Base-by-base conservation (phyloP, 345 rosid genomes). In the Dipteronia sinensis region DNA sequence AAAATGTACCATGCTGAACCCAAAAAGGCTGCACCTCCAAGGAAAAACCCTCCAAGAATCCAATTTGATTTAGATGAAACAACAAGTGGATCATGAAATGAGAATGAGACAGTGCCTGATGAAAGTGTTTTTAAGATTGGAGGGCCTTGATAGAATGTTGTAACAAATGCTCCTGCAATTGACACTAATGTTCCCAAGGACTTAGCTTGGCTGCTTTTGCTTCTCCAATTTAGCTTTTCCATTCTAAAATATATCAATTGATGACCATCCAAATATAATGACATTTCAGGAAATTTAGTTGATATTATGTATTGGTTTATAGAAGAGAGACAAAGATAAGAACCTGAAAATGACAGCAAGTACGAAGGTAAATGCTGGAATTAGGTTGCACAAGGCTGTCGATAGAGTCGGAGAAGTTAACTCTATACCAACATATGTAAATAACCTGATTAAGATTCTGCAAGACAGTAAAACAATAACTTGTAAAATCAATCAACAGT, bases 101-200 rank as follows among this genome's bases (percentile, higher is more conserved):
- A 31, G 34, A 2, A n/a, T n/a, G n/a, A n/a, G n/a, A n/a, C 31
- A 29, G 31, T 40, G 8, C 44, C 44, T n/a, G n/a, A n/a, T n/a
- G n/a, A n/a, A n/a, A n/a, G 46, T 42, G 46, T 6, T 42, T 7
- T 42, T 42, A 42, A 6, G 4, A 8, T 42, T 7, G 8, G 5
- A 34, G 89, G 87, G 2, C 95, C 97, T 76, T 88, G 84, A 78
- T 89, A 90, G 46, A 87, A 88, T 51, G 93, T 90, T 34, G 87
- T 86, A n/a, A 86, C 73, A 22, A 94, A 88, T 71, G 95, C 95
- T 27, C 95, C 95, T 13, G 75, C 38, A 22, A 89, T 85, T 0
- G 92, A 88, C 40, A 88, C 82, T 62, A 87, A 7, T 3, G 97
- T 90, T 42, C 97, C 97, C 10, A 79, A 56, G 10, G 83, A 65